Evolutionary conservation across 1,284 basidiomycete genomes (phyloP).

Genomic region (Ganoderma lucidum): DNA sequence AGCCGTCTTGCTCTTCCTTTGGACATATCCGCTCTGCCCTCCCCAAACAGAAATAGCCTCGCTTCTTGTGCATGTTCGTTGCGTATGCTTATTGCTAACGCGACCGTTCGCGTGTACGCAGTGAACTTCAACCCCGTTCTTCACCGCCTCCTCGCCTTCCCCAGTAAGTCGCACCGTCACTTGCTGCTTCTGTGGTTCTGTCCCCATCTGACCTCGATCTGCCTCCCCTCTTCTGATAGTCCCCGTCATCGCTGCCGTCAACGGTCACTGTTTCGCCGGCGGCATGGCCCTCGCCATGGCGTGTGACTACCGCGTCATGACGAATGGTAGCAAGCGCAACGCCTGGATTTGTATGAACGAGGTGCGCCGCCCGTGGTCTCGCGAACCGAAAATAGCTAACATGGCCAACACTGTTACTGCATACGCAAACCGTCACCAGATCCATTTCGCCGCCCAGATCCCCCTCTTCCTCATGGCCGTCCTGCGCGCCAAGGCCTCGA

Average conservation of each 20-base stretch:
- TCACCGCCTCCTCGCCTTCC: constrained; percentile 64
- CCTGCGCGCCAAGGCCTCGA: constrained; percentile 71
- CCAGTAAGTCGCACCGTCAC: constrained; percentile 54
- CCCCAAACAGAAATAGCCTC: not conserved
- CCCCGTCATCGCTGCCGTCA: constrained; percentile 87
- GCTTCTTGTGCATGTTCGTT: not conserved
- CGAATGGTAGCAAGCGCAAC: constrained; percentile 76
- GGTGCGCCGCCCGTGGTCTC: constrained; percentile 46
- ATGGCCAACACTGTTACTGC: not conserved
- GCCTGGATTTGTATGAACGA: constrained; percentile 96
- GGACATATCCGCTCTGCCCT: constrained; percentile 35
- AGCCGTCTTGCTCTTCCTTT: constrained; percentile 35
- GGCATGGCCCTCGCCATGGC: constrained; percentile 83
- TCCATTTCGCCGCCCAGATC: constrained; percentile 85
- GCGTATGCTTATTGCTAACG: not conserved
- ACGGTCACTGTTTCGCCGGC: constrained; percentile 92
- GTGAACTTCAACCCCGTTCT: constrained; percentile 46
- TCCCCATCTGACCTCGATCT: constrained; percentile 18
- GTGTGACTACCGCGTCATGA: constrained; percentile 94
- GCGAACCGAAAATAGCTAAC: not conserved
- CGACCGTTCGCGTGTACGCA: constrained; percentile 22
- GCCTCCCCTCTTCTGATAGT: constrained; percentile 49
- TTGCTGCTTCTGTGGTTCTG: not conserved
- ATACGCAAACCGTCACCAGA: constrained; percentile 48
- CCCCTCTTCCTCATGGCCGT: constrained; percentile 78